A percentile compares a stretch with the other conserved stretches of the same genome.
Evolutionary conservation across 176 grass and related monocot genomes (phyloP).

Genomic region (Carex kokanica): DNA sequence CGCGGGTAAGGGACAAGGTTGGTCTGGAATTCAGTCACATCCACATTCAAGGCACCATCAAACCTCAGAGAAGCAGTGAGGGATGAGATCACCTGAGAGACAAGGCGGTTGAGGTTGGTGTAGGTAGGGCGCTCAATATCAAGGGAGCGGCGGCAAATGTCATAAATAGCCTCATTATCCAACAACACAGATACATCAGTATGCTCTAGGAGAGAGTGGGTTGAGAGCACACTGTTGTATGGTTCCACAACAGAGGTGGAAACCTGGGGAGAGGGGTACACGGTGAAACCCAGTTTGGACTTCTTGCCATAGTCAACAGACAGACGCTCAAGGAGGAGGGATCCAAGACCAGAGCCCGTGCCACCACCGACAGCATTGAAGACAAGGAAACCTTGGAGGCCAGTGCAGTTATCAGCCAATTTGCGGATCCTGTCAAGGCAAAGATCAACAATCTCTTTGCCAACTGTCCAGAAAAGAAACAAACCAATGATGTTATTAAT

Average conservation of each 20-base stretch:
- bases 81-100: conserved; percentile 84
- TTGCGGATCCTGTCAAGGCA: conserved; percentile 75
- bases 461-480: conserved; percentile 42
- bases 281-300: conserved; percentile 78
- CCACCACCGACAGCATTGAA: conserved; percentile 85
- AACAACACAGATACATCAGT: conserved; percentile 79
- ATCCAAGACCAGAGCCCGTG: conserved; percentile 72
- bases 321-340: conserved; percentile 80
- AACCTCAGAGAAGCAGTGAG: conserved; percentile 75
- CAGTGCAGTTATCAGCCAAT: conserved; percentile 70
- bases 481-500: neutral
- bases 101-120: conserved; percentile 72
- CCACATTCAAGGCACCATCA: conserved; percentile 78
- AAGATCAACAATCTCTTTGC: conserved; percentile 79
- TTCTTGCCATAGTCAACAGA: conserved; percentile 83
- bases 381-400: conserved; percentile 83
- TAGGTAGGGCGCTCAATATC: conserved; percentile 76
- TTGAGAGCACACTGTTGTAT: conserved; percentile 87
- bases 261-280: conserved; percentile 79
- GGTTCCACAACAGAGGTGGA: conserved; percentile 83
- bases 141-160: conserved; percentile 70
- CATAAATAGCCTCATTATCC: conserved; percentile 84
- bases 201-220: conserved; percentile 68
- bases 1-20: conserved; percentile 81
- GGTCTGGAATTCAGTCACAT: conserved; percentile 83